These are phyloP conservation scores for Bocquillonia castaneifolia DNA, from an alignment of 441 rosid species.

Conservation along the genomic window DNA sequence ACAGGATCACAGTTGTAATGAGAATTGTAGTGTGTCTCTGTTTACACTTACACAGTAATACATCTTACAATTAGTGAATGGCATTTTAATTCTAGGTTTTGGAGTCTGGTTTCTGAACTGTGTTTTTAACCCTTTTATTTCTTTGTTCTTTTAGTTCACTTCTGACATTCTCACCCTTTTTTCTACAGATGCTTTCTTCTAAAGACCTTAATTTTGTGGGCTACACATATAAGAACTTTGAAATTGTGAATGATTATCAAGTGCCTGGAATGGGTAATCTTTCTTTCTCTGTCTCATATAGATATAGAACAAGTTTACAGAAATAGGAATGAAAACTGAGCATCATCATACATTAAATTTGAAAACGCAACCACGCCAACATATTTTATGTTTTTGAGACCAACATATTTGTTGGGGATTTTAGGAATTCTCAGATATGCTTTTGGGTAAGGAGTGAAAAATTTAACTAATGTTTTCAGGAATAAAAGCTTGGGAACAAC, in stretches of 20 bases:
- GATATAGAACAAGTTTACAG: neutral
- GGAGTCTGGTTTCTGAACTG: neutral
- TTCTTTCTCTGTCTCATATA: neutral
- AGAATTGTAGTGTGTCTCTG: neutral
- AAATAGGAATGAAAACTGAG: too few species aligned
- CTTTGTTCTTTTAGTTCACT: neutral
- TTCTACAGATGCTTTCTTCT: conserved; percentile 82
- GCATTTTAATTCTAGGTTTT: neutral
- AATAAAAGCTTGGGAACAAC: neutral
- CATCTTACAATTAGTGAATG: neutral
- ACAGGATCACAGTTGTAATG: neutral
- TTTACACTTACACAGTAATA: neutral
- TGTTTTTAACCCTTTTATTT: neutral
- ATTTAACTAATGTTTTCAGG: neutral
- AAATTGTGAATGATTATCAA: conserved; percentile 75
- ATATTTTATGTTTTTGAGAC: neutral
- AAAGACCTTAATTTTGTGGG: conserved; percentile 92
- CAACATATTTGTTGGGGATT: neutral
- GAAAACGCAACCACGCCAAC: too few species aligned
- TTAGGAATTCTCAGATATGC: neutral
- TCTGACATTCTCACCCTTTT: conserved; percentile 5
- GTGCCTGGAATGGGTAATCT: conserved; percentile 70
- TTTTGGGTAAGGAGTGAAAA: neutral
- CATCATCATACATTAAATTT: too few species aligned
- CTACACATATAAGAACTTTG: conserved; percentile 90